Conservation (phyloP, 164 flowering plant species). For the Aristolochia contorta region DNA sequence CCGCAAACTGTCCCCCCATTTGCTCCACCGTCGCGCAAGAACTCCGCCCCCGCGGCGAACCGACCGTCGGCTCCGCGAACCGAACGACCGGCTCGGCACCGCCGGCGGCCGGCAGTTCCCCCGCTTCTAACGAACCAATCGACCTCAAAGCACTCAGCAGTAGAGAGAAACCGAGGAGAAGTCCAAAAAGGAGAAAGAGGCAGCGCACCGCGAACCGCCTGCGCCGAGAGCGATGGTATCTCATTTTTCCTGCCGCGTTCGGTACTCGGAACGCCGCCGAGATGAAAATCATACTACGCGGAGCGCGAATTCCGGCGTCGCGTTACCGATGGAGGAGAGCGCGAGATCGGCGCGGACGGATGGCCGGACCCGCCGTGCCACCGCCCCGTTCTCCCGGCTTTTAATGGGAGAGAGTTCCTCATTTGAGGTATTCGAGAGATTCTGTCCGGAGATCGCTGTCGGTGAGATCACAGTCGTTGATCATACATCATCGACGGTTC, state of each 20-base stretch:
- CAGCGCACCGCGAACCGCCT: slow-evolving; percentile 20
- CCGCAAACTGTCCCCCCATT: slow-evolving; percentile 54
- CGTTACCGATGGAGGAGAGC: no score
- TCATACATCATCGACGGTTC: no score
- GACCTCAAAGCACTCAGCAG: slow-evolving; percentile 25
- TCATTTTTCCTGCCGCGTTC: neutral
- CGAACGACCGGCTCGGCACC: neutral
- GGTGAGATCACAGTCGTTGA: no score
- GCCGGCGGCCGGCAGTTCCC: neutral
- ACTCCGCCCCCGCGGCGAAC: neutral
- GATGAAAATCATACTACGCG: no score
- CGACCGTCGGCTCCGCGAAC: neutral
- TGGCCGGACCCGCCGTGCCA: no score
- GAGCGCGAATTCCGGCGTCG: no score
- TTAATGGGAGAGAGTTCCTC: no score
- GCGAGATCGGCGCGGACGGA: no score
- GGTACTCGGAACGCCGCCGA: no score
- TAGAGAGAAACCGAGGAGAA: slow-evolving; percentile 24
- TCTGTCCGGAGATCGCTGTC: no score
- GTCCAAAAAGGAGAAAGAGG: slow-evolving; percentile 20
- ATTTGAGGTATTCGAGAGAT: no score
- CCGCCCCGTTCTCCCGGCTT: no score
- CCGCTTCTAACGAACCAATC: slow-evolving; percentile 19
- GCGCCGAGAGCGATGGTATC: slow-evolving; percentile 8
- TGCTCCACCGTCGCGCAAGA: slow-evolving; percentile 85